Conservation (phyloP, 78 protist species). For the Chrysochromulina parva region DNA sequence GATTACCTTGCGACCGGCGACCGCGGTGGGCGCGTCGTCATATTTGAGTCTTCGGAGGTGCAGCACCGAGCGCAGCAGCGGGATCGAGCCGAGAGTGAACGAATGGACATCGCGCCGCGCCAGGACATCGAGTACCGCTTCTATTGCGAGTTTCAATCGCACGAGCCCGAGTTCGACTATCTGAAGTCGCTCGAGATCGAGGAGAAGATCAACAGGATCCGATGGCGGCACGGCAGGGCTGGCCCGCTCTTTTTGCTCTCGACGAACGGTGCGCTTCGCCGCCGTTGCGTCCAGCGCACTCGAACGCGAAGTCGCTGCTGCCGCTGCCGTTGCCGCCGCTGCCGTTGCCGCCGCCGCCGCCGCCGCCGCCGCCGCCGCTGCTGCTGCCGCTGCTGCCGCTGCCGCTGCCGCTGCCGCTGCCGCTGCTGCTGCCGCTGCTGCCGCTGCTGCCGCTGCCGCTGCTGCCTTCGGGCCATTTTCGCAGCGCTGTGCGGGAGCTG, state of each 20-base stretch:
- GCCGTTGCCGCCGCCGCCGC: neutral
- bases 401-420: too few species aligned
- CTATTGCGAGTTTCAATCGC: conserved; percentile 96
- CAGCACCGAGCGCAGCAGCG: too few species aligned
- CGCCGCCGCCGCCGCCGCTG: too few species aligned
- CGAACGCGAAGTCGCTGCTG: neutral
- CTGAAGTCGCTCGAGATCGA: conserved; percentile 95
- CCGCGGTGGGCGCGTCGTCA: conserved; percentile 45
- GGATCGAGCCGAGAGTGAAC: too few species aligned
- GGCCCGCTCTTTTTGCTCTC: conserved; percentile 80
- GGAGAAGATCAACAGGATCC: conserved; percentile 92
- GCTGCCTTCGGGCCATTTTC: too few species aligned
- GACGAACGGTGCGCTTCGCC: conserved; percentile 53
- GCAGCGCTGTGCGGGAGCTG: neutral
- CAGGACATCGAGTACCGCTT: conserved; percentile 78
- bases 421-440: too few species aligned
- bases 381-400: too few species aligned
- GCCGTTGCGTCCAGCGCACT: neutral
- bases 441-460: too few species aligned
- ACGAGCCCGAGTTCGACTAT: conserved; percentile 97
- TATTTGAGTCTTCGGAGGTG: conserved; percentile 21
- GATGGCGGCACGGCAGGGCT: conserved; percentile 64
- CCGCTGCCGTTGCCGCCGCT: neutral
- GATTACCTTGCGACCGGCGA: conserved; percentile 55
- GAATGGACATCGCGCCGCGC: neutral